Evolutionary conservation across 768 basidiomycete genomes (phyloP), one percentile per base, ranked within the genome.

Genomic region (Boletus pseudo-olivaceus): DNA sequence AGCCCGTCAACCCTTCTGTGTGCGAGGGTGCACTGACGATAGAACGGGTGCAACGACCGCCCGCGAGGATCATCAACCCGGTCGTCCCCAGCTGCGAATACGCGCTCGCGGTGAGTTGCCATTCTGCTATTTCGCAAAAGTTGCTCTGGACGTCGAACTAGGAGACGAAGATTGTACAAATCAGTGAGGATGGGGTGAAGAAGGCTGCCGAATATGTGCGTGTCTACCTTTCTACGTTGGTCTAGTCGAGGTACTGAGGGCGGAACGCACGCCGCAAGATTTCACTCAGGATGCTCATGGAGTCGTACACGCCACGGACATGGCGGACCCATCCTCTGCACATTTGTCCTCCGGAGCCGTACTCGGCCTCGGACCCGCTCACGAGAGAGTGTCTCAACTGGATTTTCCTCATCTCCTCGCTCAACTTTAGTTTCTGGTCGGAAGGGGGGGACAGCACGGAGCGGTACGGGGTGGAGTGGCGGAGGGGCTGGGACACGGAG

Each of bases 381-480:
- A 88, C 83, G 37, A 80, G 74, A 65, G 70, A 75, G 39, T 80
- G 78, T 44, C 73, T 94, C 29, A 75, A 93, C 72, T 95, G 92
- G 92, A 86, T 95, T 54, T 94, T 95, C 71, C 80, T 90, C 56
- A 85, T 95, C 39, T 93, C 88, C 3, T 80, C 85, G 15, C 79
- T 92, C 47, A 96, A 93, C 69, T 96, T 91, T 70, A 89, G 81
- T 62, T 96, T 91, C 69, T 95, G 94, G 93, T 92, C 87, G 1
- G 83, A 86, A 64, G 76, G 71, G 39, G 83, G 86, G 56, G 81
- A 82, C 0, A 69, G 60, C 6, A 60, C 74, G 4, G 83, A 80
- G 33, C 78, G 90, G 27, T 96, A 84, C 64, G 90, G 87, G 20
- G 84, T 95, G 3, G 78, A 85, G 61, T 94, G 92, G 91, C 77